A percentile compares a stretch with the other conserved stretches of the same genome.
Evolutionary conservation across 208 protist genomes (phyloP).

Genomic region (Trypanosoma avium): DNA sequence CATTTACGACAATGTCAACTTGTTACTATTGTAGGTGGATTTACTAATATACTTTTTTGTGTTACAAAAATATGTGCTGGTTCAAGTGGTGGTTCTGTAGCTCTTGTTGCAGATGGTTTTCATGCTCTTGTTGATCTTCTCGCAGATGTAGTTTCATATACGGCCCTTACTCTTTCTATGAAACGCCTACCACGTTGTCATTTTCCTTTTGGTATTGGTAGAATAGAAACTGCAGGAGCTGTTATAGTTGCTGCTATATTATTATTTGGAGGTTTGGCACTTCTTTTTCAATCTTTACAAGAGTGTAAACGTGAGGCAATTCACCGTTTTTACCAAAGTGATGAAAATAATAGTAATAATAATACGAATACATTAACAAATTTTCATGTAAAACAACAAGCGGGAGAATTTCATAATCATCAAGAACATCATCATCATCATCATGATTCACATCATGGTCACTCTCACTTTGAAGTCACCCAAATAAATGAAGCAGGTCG

Average conservation of each 20-base stretch:
- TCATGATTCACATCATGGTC: constrained; percentile 44
- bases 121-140: constrained; percentile 84
- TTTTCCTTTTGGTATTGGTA: constrained; percentile 84
- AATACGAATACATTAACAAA: background rate
- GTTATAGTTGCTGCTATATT: constrained; percentile 78
- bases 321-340: background rate
- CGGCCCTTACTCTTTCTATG: constrained; percentile 56
- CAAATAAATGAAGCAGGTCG: constrained; percentile 47
- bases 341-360: background rate
- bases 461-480: constrained; percentile 79
- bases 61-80: constrained; percentile 73
- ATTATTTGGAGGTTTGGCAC: constrained; percentile 69
- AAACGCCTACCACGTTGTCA: constrained; percentile 72
- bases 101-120: constrained; percentile 85
- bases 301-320: constrained; percentile 37
- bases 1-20: constrained; percentile 66
- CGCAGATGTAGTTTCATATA: constrained; percentile 79
- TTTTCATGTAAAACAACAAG: too few species aligned
- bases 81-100: constrained; percentile 74
- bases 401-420: too few species aligned
- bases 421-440: constrained; percentile 4
- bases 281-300: constrained; percentile 69
- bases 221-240: constrained; percentile 78
- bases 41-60: constrained; percentile 81
- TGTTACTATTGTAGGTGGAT: constrained; percentile 61